These are phyloP conservation scores for Zymoseptoria pseudotritici DNA, from an alignment of 2,329 filamentous ascomycete genomes.

Conservation along the genomic window DNA sequence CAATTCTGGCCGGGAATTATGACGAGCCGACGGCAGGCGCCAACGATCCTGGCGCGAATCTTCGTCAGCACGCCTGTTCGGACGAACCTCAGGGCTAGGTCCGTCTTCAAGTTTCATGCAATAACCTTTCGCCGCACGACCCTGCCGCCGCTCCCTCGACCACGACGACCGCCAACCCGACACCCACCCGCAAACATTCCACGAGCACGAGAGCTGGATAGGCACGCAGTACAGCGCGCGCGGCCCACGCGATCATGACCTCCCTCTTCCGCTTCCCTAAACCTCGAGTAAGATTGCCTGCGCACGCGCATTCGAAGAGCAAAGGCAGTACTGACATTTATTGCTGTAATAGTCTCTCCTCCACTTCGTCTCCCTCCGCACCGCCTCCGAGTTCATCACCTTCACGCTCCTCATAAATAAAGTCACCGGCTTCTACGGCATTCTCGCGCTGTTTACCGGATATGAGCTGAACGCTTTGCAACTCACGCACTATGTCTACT, in stretches of 20 bases:
- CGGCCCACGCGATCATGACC: neutral
- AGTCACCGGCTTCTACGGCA: slow-evolving; percentile 79
- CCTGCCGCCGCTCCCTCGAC: neutral
- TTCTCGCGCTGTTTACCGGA: slow-evolving; percentile 82
- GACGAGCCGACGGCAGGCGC: too few species aligned
- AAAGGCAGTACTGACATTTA: neutral
- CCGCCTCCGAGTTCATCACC: slow-evolving; percentile 76
- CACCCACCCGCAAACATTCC: neutral
- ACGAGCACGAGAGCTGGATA: neutral
- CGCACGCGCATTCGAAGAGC: neutral
- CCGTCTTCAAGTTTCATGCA: neutral
- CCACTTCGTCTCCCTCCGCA: slow-evolving; percentile 77
- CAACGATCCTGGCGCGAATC: neutral
- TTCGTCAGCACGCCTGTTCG: neutral
- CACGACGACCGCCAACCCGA: neutral
- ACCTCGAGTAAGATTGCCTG: slow-evolving; percentile 10
- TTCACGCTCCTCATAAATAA: slow-evolving; percentile 85
- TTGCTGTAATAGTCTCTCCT: slow-evolving; percentile 61
- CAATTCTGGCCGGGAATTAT: neutral
- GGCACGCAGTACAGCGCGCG: neutral
- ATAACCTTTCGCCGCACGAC: neutral
- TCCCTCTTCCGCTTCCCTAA: slow-evolving; percentile 12
- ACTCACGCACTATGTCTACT: slow-evolving; percentile 88
- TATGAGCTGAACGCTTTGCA: slow-evolving; percentile 75
- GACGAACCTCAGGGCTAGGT: neutral